Conservation (phyloP, 2,329 filamentous ascomycete species). For the Neurospora sp. region DNA sequence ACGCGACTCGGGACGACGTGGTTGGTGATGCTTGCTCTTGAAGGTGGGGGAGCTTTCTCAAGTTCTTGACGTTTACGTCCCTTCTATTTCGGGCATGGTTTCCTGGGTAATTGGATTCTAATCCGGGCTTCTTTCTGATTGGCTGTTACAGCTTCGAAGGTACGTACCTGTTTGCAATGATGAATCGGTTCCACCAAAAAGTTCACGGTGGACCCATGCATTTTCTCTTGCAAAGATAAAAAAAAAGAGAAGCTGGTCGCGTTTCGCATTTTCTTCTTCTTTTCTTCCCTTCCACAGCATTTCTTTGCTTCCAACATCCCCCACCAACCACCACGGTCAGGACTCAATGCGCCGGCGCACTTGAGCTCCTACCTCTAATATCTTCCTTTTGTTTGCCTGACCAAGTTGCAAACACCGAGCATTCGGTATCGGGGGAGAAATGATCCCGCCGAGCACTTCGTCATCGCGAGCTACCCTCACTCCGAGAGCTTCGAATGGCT, state of each 20-base stretch:
- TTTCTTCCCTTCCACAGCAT: not conserved
- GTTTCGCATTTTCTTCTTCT: not conserved
- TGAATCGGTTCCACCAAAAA: not conserved
- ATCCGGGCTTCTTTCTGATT: not conserved
- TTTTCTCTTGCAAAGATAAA: not conserved
- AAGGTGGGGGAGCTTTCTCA: not conserved
- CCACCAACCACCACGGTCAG: not conserved
- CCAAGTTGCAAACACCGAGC: not conserved
- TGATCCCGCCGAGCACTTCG: not conserved
- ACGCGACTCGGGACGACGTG: not conserved
- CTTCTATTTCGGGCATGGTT: conserved; percentile 14
- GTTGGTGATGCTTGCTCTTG: not conserved
- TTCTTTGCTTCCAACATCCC: not conserved
- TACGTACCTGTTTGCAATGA: not conserved
- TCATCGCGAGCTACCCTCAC: conserved; percentile 3
- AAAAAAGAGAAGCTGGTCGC: not conserved
- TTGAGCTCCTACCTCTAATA: not conserved
- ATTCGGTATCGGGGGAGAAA: not conserved
- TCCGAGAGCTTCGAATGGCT: conserved; percentile 14
- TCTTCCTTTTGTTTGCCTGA: not conserved
- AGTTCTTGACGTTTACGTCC: conserved; percentile 13
- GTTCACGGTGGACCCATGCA: not conserved
- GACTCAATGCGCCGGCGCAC: not conserved
- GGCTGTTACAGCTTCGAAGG: not conserved
- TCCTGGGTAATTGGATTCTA: conserved; percentile 8